Base-by-base conservation (phyloP, 2,329 filamentous ascomycete genomes). In the Ophiostoma fasciatum region DNA sequence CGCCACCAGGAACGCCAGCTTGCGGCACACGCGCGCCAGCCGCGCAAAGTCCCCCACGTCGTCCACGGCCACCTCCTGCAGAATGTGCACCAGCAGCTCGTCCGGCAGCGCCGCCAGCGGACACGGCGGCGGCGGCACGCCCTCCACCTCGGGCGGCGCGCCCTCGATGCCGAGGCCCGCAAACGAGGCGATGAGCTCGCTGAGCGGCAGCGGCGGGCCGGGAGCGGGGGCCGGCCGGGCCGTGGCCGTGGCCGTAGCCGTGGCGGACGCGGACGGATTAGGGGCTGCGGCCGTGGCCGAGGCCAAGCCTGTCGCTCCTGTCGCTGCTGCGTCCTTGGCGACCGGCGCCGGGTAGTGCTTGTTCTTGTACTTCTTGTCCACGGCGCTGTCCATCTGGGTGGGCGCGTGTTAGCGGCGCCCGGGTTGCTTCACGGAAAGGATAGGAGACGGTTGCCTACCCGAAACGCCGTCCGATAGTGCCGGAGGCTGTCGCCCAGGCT, bases 381-480 rank as follows among this genome's bases (percentile, higher is more conserved):
- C 88, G 12, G 67, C 64, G 38, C 77, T 68, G 53, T 96, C 90
- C 57, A 98, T 72, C 79, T 88, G 30, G 4, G 15, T n/a, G n/a
- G n/a, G n/a, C n/a, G 15, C 13, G 5, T 7, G 26, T 22, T 19
- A 25, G 7, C 2, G n/a, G n/a, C n/a, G 7, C 18, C 2, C 12
- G 1, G 14, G 14, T 10, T 13, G 10, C 8, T 17, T 21, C 4
- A 50, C 13, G 3, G 7, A 11, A 15, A 13, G 7, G 14, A 10
- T 13, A 35, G 12, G 19, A 17, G 19, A 12, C 2, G 11, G 5
- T 8, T 13, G 4, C 19, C 14, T 15, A 36, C 66, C 53, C 79
- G 75, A 55, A 93, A 96, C 1, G 90, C 90, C 55, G 80, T 85
- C 31, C 90, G 74, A 56, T 98, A 98, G 34, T 92, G 68, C 45